phyloP scores from a whole-genome alignment of 371 early-diverging fungal genomes.

The Rhizopus microsporus region DNA sequence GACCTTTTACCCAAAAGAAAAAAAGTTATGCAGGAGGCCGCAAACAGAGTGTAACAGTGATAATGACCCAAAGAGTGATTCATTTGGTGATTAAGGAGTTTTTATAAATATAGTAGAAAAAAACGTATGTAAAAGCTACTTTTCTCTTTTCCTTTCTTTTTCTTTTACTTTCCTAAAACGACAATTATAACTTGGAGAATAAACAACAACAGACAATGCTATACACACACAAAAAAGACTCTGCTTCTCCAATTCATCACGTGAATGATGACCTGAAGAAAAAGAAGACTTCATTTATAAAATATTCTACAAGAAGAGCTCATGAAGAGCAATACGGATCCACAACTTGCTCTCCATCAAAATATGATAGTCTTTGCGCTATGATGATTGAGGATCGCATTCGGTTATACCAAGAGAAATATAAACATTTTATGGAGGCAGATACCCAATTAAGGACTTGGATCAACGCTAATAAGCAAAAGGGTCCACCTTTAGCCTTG shows the following conservation, averaged over 20 bases:
- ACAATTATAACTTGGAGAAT: background rate
- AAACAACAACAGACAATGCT: background rate
- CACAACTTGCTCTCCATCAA: background rate
- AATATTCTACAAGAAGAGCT: background rate
- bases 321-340: background rate
- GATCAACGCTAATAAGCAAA: conserved; percentile 15
- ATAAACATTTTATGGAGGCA: conserved; percentile 13
- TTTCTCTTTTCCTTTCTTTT: background rate
- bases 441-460: conserved; percentile 15
- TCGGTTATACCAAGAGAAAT: conserved; percentile 17
- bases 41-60: too few species aligned
- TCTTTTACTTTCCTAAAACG: background rate
- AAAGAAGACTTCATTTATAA: background rate
- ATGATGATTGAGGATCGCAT: conserved; percentile 17
- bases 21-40: too few species aligned
- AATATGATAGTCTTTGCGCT: background rate
- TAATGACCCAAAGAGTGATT: too few species aligned
- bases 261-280: background rate
- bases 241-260: too few species aligned
- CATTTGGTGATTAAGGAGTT: too few species aligned
- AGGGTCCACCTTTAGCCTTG: conserved; percentile 9
- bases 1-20: too few species aligned
- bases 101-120: too few species aligned
- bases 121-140: too few species aligned
- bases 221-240: background rate